Percentiles rank a stretch among this genome's conserved stretches.
Evolutionary conservation across 306 rosid species (phyloP).

Genomic region (Lathyrus sativus): DNA sequence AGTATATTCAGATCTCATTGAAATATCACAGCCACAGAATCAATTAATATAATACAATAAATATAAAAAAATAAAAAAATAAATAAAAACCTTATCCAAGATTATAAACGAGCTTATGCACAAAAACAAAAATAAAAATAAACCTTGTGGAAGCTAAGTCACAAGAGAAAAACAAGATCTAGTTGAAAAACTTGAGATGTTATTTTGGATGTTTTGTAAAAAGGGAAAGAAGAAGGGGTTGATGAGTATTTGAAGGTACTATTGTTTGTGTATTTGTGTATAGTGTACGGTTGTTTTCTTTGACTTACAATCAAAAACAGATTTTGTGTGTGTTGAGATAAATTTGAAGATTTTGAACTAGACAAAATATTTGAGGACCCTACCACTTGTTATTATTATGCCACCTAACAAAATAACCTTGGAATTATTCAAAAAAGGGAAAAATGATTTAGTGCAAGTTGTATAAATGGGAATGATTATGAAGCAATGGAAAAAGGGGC

Average conservation of each 20-base stretch:
- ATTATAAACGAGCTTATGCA: not conserved
- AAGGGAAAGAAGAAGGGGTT: not conserved
- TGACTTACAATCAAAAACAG: not conserved
- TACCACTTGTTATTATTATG: constrained; percentile 1
- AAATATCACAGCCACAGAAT: not conserved
- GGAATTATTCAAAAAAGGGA: not conserved
- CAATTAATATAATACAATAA: not conserved
- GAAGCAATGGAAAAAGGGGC: not conserved
- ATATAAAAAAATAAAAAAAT: no score
- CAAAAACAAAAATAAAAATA: not conserved
- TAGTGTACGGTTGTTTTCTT: not conserved
- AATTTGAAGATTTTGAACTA: not conserved
- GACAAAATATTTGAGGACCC: not conserved
- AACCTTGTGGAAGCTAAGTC: not conserved
- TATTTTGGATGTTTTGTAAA: not conserved
- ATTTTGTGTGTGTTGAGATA: not conserved
- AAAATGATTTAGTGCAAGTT: not conserved
- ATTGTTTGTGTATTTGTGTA: not conserved
- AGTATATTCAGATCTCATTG: no score
- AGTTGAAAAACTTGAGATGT: constrained; percentile 4
- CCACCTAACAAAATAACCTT: not conserved
- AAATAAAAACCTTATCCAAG: not conserved
- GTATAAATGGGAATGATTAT: not conserved
- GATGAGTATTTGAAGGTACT: not conserved
- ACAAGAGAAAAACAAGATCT: constrained; percentile 2